phyloP scores from a whole-genome alignment of 108 stramenopile genomes.

The Stephanodiscus triporus region DNA sequence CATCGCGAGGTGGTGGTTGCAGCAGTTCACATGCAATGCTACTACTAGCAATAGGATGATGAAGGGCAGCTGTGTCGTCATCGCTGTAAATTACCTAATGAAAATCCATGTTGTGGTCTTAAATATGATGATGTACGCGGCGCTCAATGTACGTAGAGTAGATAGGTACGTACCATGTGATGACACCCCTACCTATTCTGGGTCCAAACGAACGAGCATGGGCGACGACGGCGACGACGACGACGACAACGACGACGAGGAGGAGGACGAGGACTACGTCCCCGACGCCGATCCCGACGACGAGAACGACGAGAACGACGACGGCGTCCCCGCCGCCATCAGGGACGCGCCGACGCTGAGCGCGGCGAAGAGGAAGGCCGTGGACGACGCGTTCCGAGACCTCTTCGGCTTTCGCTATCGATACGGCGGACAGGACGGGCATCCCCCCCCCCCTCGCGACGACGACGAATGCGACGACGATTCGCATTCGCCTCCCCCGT shows the following conservation, averaged over 20 bases:
- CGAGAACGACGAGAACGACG: conserved; percentile 6
- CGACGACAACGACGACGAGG: conserved; percentile 35
- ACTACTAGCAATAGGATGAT: neutral
- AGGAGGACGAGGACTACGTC: conserved; percentile 50
- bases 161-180: too few relatives aligned
- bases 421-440: too few relatives aligned
- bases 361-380: conserved; percentile 51
- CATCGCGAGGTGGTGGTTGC: neutral
- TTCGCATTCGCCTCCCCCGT: neutral
- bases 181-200: too few relatives aligned
- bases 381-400: conserved; percentile 74
- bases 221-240: neutral
- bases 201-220: neutral
- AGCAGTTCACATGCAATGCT: too few relatives aligned
- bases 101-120: too few relatives aligned
- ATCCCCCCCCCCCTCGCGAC: too few relatives aligned
- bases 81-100: too few relatives aligned
- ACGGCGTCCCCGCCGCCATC: neutral
- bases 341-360: conserved; percentile 13
- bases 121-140: too few relatives aligned
- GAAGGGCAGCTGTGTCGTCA: neutral
- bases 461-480: neutral
- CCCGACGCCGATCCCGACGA: conserved; percentile 43
- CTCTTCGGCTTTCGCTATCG: conserved; percentile 76
- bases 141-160: too few relatives aligned